Base-by-base conservation (phyloP, 2,329 filamentous ascomycete species). In the Juglanconis oblonga region DNA sequence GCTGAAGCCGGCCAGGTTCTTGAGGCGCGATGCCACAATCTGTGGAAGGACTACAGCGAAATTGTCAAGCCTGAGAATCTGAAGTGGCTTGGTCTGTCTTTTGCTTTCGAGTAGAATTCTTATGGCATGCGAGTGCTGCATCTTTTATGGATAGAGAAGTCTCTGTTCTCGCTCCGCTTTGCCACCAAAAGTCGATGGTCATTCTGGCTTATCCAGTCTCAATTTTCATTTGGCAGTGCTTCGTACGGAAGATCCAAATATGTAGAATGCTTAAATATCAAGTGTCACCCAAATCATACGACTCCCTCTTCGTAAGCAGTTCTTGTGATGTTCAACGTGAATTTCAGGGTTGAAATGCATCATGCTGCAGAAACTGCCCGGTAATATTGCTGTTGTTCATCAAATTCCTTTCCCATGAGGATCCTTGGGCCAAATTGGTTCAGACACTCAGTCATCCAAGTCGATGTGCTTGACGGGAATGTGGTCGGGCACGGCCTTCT, bases 401-500 rank as follows among this genome's bases (percentile, higher is more conserved):
- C n/a, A n/a, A n/a, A n/a, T n/a, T n/a, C n/a, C n/a, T 38, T 11
- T 29, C 17, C 6, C 24, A 49, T 49, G 29, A 17, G 17, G 3
- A 24, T 9, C 44, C 44, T 17, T 3, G 10, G 3, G 4, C n/a
- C 9, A 24, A 47, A 24, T 5, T 4, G 6, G 7, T 47, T 47
- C 6, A 17, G 17, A 10, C 52, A 33, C 29, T 52, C 44, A 59
- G 36, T 59, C 57, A 17, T 59, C 57, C 47, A 55, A 52, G 36
- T 51, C 38, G 6, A 55, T 38, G n/a, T 51, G 45, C 57, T 59
- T 59, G 8, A 45, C 52, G 1, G 57, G 57, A 38, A 59, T 48
- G 13, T 47, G 52, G 10, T 59, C 57, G 11, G 57, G 57, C 51
- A 59, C 7, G 0, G 62, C 59, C 17, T 36, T 17, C 49, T 57